Percentiles rank a stretch among this genome's conserved stretches.
These are phyloP conservation scores for Nakazawaea ernobii DNA, from an alignment of 805 yeast species.

Conservation along the genomic window DNA sequence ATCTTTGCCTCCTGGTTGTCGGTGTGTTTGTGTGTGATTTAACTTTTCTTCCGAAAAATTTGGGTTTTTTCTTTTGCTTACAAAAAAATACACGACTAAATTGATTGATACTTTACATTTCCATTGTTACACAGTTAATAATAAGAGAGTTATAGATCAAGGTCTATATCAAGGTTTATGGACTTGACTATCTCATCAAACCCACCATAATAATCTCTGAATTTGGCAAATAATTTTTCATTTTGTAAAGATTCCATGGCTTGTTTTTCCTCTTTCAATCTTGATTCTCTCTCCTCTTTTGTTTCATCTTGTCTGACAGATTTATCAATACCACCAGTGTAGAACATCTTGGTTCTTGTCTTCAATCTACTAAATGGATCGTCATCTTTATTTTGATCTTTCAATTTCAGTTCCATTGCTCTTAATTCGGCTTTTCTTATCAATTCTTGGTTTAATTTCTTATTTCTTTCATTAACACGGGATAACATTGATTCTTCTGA, in stretches of 20 bases:
- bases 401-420: constrained; percentile 45
- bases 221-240: constrained; percentile 2
- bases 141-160: neutral
- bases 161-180: neutral
- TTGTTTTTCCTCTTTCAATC: constrained; percentile 2
- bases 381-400: constrained; percentile 48
- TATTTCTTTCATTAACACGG: constrained; percentile 77
- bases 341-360: constrained; percentile 82
- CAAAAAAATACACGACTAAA: neutral
- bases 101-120: no score
- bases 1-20: neutral
- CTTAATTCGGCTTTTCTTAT: constrained; percentile 75
- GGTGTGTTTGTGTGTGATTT: no score
- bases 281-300: constrained; percentile 1
- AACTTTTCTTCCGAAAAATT: no score
- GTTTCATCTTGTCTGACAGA: neutral
- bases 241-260: neutral
- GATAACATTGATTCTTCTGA: constrained; percentile 45
- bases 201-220: constrained; percentile 9
- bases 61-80: no score
- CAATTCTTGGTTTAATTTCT: constrained; percentile 70
- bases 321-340: constrained; percentile 34
- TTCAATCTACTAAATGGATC: constrained; percentile 90
- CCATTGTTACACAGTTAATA: no score
- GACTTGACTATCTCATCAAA: constrained; percentile 3